Conservation (phyloP, 148 eudicot genomes). For the Selenicereus undatus region DNA sequence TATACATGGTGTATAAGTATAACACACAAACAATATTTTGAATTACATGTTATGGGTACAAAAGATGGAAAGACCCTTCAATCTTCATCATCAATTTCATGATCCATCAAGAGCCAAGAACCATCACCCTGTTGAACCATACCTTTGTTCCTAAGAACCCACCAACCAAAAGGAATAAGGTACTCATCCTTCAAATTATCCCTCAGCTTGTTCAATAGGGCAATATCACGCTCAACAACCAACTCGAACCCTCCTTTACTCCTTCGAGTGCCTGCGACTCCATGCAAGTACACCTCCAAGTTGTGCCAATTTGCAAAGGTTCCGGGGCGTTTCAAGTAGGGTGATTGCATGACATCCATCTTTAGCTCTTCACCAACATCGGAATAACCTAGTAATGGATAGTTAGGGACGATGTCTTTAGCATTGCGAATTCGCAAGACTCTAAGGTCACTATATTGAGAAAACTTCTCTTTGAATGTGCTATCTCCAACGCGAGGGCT, state of each 20-base stretch:
- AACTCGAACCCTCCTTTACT: constrained; percentile 46
- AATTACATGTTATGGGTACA: background rate
- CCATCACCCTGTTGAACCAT: constrained; percentile 77
- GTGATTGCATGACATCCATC: constrained; percentile 54
- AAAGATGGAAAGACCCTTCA: background rate
- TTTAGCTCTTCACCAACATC: constrained; percentile 57
- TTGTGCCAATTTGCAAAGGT: constrained; percentile 51
- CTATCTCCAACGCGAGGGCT: constrained; percentile 67
- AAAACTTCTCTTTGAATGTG: constrained; percentile 34
- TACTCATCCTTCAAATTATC: constrained; percentile 62
- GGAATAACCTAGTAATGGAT: constrained; percentile 51
- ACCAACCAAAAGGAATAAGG: constrained; percentile 52
- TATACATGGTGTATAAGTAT: background rate
- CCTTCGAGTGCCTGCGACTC: constrained; percentile 66
- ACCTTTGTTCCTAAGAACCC: constrained; percentile 62
- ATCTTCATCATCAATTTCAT: constrained; percentile 40
- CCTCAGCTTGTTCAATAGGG: constrained; percentile 47
- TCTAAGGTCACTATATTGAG: constrained; percentile 29
- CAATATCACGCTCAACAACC: constrained; percentile 57
- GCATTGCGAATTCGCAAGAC: constrained; percentile 45
- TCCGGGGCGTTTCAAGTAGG: constrained; percentile 52
- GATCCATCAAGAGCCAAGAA: constrained; percentile 66
- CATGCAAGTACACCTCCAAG: constrained; percentile 73
- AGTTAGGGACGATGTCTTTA: constrained; percentile 55
- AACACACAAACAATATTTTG: too few relatives aligned